Conservation (phyloP, 73 alveolate species). For the Paramecium primaurelia region DNA sequence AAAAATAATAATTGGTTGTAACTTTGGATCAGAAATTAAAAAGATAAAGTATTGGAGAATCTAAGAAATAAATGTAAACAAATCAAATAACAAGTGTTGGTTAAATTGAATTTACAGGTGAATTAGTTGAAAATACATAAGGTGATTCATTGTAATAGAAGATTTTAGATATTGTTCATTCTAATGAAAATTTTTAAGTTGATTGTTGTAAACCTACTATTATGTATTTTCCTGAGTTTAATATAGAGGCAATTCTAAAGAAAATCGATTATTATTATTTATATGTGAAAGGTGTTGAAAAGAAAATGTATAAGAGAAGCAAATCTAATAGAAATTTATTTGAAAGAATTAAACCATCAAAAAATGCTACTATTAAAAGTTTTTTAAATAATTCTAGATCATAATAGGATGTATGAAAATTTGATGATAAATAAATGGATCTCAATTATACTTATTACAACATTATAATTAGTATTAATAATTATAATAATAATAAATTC, state of each 20-base stretch:
- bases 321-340: neutral
- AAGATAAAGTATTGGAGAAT: neutral
- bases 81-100: neutral
- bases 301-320: neutral
- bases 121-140: neutral
- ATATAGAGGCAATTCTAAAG: neutral
- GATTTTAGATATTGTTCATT: neutral
- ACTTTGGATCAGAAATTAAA: neutral
- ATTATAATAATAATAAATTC: neutral
- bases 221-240: constrained; percentile 19
- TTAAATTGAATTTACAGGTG: neutral
- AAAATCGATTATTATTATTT: neutral
- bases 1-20: neutral
- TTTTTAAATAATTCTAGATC: neutral
- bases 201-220: neutral
- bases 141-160: neutral
- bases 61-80: neutral
- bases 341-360: neutral
- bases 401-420: neutral
- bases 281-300: neutral
- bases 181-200: neutral
- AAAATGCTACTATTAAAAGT: neutral
- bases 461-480: neutral
- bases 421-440: neutral
- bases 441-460: neutral